Conservation (phyloP, 2,329 filamentous ascomycete genomes). For the Pseudonectria foliicola region DNA sequence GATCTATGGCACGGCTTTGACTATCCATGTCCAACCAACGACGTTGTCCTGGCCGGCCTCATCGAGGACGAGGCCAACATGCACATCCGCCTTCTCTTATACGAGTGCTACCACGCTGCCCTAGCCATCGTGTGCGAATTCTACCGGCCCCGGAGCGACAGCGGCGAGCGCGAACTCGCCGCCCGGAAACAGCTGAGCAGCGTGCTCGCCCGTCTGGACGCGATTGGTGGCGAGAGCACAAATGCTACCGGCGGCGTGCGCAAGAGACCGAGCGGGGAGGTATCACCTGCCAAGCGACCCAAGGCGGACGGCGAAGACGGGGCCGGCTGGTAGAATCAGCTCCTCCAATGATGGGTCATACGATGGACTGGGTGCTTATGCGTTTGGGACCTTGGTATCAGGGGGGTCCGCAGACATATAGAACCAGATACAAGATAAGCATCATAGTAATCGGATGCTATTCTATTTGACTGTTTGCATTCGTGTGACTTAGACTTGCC, state of each 20-base stretch:
- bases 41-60: conserved; percentile 13
- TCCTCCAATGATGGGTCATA: no score
- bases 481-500: no score
- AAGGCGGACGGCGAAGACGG: conserved; percentile 23
- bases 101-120: conserved; percentile 51
- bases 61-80: conserved; percentile 39
- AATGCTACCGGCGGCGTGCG: conserved; percentile 4
- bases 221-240: conserved; percentile 23
- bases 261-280: conserved; percentile 32
- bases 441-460: not conserved
- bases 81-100: conserved; percentile 44
- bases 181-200: conserved; percentile 44
- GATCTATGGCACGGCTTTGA: conserved; percentile 43
- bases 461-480: conserved; percentile 8
- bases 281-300: conserved; percentile 38
- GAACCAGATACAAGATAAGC: not conserved
- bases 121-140: conserved; percentile 47
- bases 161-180: conserved; percentile 43
- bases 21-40: conserved; percentile 10
- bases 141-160: conserved; percentile 43
- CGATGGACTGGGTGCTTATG: no score
- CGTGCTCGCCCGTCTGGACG: conserved; percentile 39
- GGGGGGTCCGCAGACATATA: no score
- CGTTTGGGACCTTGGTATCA: no score
- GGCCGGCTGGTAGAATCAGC: conserved; percentile 2